These are phyloP conservation scores for Fusarium sp. DNA, from an alignment of 2,329 filamentous ascomycete species.

Conservation along the genomic window DNA sequence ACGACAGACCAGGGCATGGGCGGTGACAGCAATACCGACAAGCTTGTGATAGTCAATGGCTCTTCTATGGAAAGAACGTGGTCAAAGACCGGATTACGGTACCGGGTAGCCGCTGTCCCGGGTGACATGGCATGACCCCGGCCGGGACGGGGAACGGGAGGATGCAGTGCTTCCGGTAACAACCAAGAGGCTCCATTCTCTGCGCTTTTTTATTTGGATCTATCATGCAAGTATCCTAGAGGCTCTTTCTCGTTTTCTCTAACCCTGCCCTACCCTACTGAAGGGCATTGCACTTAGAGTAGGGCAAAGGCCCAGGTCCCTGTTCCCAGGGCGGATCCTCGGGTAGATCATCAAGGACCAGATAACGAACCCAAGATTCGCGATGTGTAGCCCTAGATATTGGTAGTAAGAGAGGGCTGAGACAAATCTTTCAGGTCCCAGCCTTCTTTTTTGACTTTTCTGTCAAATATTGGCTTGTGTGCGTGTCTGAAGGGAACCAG, in stretches of 20 bases:
- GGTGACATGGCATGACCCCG: slow-evolving; percentile 12
- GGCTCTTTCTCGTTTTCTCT: not conserved
- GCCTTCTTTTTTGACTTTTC: not conserved
- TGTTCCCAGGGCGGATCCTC: slow-evolving; percentile 18
- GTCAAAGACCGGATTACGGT: slow-evolving; percentile 18
- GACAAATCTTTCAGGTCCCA: slow-evolving; percentile 9
- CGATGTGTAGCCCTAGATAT: slow-evolving; percentile 1
- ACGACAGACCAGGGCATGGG: slow-evolving; percentile 17
- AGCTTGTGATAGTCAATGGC: slow-evolving; percentile 3
- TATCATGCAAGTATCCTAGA: slow-evolving; percentile 8
- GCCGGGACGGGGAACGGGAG: slow-evolving; percentile 20
- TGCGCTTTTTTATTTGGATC: not conserved
- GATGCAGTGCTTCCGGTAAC: slow-evolving; percentile 2
- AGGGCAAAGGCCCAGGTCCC: slow-evolving; percentile 15
- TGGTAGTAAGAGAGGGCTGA: slow-evolving; percentile 24
- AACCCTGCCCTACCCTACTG: not conserved
- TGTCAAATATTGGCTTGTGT: not conserved
- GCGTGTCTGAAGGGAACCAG: not conserved
- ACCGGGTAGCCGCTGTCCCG: slow-evolving; percentile 16
- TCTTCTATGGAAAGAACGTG: slow-evolving; percentile 25
- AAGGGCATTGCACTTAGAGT: not conserved
- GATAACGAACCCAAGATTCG: slow-evolving; percentile 13
- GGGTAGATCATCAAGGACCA: slow-evolving; percentile 37
- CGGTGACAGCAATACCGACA: slow-evolving; percentile 27
- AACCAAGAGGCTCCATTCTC: not conserved